Evolutionary conservation across 2,329 filamentous ascomycete species (phyloP).

Genomic region (Fusarium scirpi): DNA sequence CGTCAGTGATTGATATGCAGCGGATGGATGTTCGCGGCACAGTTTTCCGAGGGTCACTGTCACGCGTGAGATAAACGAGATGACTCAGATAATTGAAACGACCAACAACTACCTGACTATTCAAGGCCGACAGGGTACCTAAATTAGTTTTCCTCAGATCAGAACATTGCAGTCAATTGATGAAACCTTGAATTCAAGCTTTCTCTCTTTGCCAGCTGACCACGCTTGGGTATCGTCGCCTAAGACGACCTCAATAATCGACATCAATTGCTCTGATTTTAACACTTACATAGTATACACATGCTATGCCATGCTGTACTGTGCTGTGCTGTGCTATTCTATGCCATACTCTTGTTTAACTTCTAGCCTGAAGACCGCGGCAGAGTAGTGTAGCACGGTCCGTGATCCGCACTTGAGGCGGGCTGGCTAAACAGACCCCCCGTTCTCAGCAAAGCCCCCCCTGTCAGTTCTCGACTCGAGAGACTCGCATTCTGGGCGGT

Average conservation of each 20-base stretch:
- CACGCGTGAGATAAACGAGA: slow-evolving; percentile 43
- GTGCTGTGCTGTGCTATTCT: background rate
- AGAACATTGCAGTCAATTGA: background rate
- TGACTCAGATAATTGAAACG: slow-evolving; percentile 38
- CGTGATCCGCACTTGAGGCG: slow-evolving; percentile 19
- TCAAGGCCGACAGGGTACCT: background rate
- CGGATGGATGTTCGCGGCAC: slow-evolving; percentile 37
- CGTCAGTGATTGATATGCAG: slow-evolving; percentile 34
- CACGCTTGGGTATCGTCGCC: background rate
- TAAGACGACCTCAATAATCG: background rate
- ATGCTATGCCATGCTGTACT: background rate
- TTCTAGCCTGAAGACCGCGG: slow-evolving; percentile 32
- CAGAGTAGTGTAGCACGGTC: slow-evolving; percentile 27
- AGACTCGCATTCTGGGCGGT: slow-evolving; percentile 17
- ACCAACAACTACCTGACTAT: slow-evolving; percentile 6
- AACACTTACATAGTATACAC: background rate
- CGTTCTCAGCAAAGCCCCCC: slow-evolving; percentile 20
- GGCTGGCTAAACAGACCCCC: slow-evolving; percentile 21
- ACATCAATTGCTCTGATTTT: background rate
- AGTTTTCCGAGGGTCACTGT: slow-evolving; percentile 22
- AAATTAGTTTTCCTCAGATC: background rate
- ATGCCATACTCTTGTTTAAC: background rate
- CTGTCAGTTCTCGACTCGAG: slow-evolving; percentile 32
- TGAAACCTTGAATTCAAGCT: background rate
- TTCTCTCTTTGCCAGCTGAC: background rate